phyloP scores from a whole-genome alignment of 2,329 filamentous ascomycete genomes.

The Stemphylium beticola region DNA sequence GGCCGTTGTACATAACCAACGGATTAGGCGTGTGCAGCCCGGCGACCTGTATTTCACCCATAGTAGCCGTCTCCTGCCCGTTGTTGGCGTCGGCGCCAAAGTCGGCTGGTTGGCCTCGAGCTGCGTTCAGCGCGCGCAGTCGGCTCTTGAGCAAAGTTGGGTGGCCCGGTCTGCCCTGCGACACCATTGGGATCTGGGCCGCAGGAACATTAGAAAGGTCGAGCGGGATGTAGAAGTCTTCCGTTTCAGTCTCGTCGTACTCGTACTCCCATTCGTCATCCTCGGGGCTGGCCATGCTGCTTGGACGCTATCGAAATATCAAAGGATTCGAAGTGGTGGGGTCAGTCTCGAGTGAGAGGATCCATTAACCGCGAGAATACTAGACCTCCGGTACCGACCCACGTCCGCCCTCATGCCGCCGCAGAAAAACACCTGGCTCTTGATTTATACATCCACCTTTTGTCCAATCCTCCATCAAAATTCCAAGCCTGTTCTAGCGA shows the following conservation, averaged over 20 bases:
- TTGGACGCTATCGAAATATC: not conserved
- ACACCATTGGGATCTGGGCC: constrained; percentile 24
- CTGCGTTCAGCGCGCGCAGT: constrained; percentile 36
- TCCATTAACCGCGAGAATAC: not conserved
- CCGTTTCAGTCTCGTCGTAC: constrained; percentile 60
- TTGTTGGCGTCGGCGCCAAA: constrained; percentile 11
- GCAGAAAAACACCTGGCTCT: too few species aligned
- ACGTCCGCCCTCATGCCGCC: too few species aligned
- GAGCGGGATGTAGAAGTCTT: constrained; percentile 66
- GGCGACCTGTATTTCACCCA: constrained; percentile 73
- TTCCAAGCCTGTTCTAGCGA: constrained; percentile 21
- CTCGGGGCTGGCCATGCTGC: constrained; percentile 28
- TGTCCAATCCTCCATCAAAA: constrained; percentile 1
- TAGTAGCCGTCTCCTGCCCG: constrained; percentile 20
- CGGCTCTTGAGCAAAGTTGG: constrained; percentile 38
- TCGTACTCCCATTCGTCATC: constrained; percentile 68
- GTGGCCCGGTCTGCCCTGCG: constrained; percentile 28
- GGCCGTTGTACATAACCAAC: constrained; percentile 78
- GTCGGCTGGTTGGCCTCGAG: constrained; percentile 23
- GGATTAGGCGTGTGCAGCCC: constrained; percentile 79
- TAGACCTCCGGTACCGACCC: not conserved
- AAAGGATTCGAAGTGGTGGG: constrained; percentile 2
- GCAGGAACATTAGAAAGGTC: constrained; percentile 58
- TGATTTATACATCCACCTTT: too few species aligned
- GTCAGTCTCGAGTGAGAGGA: not conserved